Evolutionary conservation across 306 rosid species (phyloP).

Genomic region (Sechiopsis laciniata): DNA sequence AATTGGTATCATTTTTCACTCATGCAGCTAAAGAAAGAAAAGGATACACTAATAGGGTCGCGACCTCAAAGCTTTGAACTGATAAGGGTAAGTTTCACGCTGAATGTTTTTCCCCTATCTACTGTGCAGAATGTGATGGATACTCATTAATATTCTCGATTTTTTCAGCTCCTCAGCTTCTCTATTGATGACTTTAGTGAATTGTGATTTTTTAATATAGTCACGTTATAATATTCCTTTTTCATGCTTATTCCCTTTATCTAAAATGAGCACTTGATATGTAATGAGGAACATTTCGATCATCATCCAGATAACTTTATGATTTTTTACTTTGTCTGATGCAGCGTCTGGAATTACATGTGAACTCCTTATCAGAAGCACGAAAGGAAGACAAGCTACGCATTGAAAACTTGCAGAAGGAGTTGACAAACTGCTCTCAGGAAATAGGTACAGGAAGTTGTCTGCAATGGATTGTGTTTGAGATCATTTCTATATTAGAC

Average conservation of each 20-base stretch:
- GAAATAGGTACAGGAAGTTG: constrained; percentile 58
- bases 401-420: constrained; percentile 59
- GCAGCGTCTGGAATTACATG: constrained; percentile 57
- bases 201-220: too few species aligned
- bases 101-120: not conserved
- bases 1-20: constrained; percentile 5
- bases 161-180: not conserved
- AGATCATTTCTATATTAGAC: not conserved
- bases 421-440: constrained; percentile 72
- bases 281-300: not conserved
- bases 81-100: constrained; percentile 39
- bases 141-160: not conserved
- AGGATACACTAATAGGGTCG: constrained; percentile 45
- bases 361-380: constrained; percentile 44
- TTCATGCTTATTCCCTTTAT: not conserved
- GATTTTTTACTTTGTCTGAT: constrained; percentile 31
- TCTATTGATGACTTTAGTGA: not conserved
- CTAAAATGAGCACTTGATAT: constrained; percentile 1
- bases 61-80: constrained; percentile 49
- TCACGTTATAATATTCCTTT: not conserved
- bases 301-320: constrained; percentile 6
- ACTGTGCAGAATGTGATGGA: not conserved
- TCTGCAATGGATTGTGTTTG: constrained; percentile 1
- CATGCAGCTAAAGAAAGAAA: constrained; percentile 65
- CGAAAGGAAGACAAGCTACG: constrained; percentile 50